Base-by-base conservation (phyloP, 805 yeast genomes). In the Candida arabinofermentans region DNA sequence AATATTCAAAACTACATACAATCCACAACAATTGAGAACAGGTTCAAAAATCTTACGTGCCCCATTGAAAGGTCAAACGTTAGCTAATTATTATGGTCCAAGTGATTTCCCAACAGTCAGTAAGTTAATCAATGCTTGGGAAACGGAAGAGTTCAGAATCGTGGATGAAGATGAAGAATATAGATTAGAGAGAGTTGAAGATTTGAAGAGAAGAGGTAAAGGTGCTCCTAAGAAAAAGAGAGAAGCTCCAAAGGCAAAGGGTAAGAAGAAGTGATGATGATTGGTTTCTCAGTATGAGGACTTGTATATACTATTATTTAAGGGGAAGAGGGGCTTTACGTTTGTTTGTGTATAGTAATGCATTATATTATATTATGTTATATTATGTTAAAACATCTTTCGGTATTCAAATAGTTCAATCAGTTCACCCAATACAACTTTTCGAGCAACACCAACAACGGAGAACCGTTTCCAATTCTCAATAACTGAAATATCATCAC, bases 211-310 rank as follows among this genome's bases (percentile, higher is more conserved):
- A 75, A 84, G 93, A 77, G 90, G 87, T 65, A 86, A 86, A 65
- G 90, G 91, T 63, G 88, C 93, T 10, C 95, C 93, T 54, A 77
- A 81, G 71, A 86, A 86, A 72, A 77, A 74, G 66, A 75, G 72
- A 54, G 75, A 70, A 50, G 69, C 66, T 19, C 65, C 65, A 22
- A 36, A 45, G 23, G 43, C 48, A 17, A 41, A 65, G 42, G 66
- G 65, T 43, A 65, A 66, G 56, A 74, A 73, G 66, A 55, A 55
- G 46, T 49, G 27, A 22, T 26, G 9, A 16, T 17, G 8, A 5
- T 13, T 14, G 13, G 6, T 8, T 26, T 26, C n/a, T 26, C 13
- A 4, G 3, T 8, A 13, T 13, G 13, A n/a, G 22, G 18, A 12
- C 35, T 21, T 21, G 26, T 21, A 21, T 7, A 31, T 27, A 30